Base-by-base conservation (phyloP, 495 filamentous ascomycete genomes). In the Amniculicola lignicola region DNA sequence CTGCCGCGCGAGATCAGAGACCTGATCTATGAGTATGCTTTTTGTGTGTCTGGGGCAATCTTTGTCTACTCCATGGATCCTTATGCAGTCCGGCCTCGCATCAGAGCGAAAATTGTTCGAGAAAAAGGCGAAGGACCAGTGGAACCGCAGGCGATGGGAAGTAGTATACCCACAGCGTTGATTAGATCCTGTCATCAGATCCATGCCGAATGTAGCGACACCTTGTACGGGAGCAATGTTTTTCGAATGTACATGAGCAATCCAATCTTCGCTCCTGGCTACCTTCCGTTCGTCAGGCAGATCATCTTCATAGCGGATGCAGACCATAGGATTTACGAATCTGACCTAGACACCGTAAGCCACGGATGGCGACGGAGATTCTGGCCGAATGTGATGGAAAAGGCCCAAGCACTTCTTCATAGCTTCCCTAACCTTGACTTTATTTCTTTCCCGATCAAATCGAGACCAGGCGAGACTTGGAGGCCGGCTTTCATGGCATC, bases 401-500 rank as follows among this genome's bases (percentile, higher is more conserved):
- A 41, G 23, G 40, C 37, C 37, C 12, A 15, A 15, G 47, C 9
- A 9, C 16, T 58, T 6, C 46, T 58, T 1, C 28, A 51, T 18
- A 48, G 9, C 3, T 58, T 35, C 40, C 54, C 45, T 3, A 31
- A 35, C 25, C 15, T 58, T 10, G 39, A 51, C n/a, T 42, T n/a
- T 28, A 19, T 58, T 15, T 51, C 45, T 2, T 36, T 58, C 27
- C 45, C 46, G 4, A 58, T 58, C 37, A 50, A 58, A 27, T 37
- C 38, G 37, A 42, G 42, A 14, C 27, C 16, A 2, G 47, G 38
- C 7, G 9, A 23, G 27, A 58, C 45, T 4, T 58, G 54, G 54
- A 14, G 77, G 5, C 81, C 84, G 64, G 96, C 92, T 6, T 91
- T 74, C 22, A 81, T 82, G 15, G 88, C 83, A 44, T 85, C 80